Evolutionary conservation across 2,329 filamentous ascomycete species (phyloP).

Genomic region (Trichoderma sp.): DNA sequence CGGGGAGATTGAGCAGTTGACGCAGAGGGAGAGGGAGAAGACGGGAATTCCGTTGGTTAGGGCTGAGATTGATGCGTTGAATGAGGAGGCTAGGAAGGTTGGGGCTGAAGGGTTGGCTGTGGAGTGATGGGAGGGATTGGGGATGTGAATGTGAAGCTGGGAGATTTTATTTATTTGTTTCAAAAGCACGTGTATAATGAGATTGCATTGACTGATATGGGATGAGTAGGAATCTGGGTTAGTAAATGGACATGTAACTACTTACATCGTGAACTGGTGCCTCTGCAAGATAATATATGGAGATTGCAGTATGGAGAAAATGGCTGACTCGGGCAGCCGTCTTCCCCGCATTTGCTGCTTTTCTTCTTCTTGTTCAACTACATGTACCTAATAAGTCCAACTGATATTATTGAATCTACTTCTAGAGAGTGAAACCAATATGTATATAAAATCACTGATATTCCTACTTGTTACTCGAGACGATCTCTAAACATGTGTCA

Average conservation of each 20-base stretch:
- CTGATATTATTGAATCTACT: background rate
- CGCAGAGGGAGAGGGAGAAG: conserved; percentile 51
- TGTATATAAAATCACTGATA: background rate
- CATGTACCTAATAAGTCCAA: background rate
- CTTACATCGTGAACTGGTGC: background rate
- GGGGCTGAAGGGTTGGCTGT: conserved; percentile 33
- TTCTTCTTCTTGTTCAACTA: background rate
- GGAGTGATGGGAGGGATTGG: background rate
- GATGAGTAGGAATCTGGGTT: background rate
- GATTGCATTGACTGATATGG: background rate
- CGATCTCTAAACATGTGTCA: background rate
- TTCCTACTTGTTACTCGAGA: background rate
- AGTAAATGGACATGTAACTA: background rate
- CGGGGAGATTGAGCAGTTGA: conserved; percentile 61
- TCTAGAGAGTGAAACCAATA: background rate
- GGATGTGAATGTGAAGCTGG: background rate
- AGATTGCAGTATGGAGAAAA: background rate
- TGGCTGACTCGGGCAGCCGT: background rate
- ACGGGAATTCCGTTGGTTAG: conserved; percentile 61
- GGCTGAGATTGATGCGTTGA: conserved; percentile 57
- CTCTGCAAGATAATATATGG: background rate
- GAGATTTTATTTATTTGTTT: background rate
- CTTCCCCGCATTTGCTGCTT: background rate
- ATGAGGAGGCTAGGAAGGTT: conserved; percentile 53
- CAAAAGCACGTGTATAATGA: background rate